These are phyloP conservation scores for Apophysomyces elegans DNA, from an alignment of 371 early-diverging fungal species.

Conservation along the genomic window DNA sequence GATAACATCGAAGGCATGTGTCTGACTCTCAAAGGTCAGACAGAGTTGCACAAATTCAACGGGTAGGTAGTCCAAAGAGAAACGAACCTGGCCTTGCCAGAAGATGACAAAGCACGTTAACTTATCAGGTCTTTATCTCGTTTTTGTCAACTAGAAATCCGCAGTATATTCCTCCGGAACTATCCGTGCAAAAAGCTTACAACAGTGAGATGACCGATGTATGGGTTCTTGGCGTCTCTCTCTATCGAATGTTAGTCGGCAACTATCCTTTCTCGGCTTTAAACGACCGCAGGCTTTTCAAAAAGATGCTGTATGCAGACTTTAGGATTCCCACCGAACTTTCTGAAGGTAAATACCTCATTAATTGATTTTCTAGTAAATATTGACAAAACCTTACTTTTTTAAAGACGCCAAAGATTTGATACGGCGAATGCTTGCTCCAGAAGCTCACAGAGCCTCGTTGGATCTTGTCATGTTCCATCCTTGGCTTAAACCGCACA, in stretches of 20 bases:
- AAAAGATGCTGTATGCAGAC: conserved; percentile 41
- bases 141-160: conserved; percentile 22
- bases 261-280: conserved; percentile 39
- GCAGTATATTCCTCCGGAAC: conserved; percentile 51
- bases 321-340: conserved; percentile 34
- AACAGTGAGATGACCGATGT: conserved; percentile 29
- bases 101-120: background rate
- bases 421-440: conserved; percentile 45
- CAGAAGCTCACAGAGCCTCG: conserved; percentile 37
- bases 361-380: background rate
- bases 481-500: conserved; percentile 46
- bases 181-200: conserved; percentile 18
- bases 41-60: conserved; percentile 35
- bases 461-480: conserved; percentile 46
- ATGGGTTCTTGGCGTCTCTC: conserved; percentile 49
- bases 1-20: conserved; percentile 38
- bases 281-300: conserved; percentile 34
- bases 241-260: conserved; percentile 47
- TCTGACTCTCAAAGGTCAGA: conserved; percentile 27
- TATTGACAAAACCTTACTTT: conserved; percentile 7
- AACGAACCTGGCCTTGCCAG: background rate
- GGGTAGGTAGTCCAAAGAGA: conserved; percentile 25
- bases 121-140: too few relatives aligned
- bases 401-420: conserved; percentile 45
- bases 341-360: conserved; percentile 32